Evolutionary conservation across 2,329 filamentous ascomycete genomes (phyloP).

Genomic region (Cladosporium sp.): DNA sequence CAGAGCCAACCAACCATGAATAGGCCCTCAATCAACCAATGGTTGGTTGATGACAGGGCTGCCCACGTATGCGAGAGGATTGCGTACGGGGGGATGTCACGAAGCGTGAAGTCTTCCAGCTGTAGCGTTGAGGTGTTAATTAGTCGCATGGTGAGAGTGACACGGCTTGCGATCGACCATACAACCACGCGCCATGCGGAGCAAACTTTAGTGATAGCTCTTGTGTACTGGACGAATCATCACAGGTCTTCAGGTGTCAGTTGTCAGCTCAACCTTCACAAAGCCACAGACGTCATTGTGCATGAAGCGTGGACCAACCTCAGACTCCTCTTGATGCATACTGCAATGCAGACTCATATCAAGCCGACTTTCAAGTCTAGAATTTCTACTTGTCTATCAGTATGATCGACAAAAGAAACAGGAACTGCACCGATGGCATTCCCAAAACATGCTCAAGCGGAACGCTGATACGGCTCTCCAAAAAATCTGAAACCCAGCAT

Average conservation of each 20-base stretch:
- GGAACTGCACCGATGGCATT: too few species aligned
- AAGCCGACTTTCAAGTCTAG: not conserved
- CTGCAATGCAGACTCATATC: not conserved
- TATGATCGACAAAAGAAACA: too few species aligned
- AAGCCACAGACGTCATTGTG: constrained; percentile 3
- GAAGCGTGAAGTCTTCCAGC: constrained; percentile 9
- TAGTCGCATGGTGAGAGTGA: constrained; percentile 17
- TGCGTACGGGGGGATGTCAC: constrained; percentile 17
- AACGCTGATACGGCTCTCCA: too few species aligned
- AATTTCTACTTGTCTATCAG: too few species aligned
- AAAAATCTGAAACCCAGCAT: too few species aligned
- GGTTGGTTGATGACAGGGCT: too few species aligned
- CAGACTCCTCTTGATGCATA: not conserved
- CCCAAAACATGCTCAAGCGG: too few species aligned
- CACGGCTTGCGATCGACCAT: too few species aligned
- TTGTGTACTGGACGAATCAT: not conserved
- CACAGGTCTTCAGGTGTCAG: not conserved
- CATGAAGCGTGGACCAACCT: not conserved
- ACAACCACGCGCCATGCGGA: not conserved
- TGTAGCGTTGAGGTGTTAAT: constrained; percentile 15
- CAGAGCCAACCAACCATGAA: too few species aligned
- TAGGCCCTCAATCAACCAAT: too few species aligned
- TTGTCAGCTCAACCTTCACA: not conserved
- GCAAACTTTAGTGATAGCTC: not conserved
- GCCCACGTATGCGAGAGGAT: constrained; percentile 25